Evolutionary conservation across 1,284 basidiomycete genomes (phyloP), one percentile per base, ranked within the genome.

Genomic region (Rhodotorula sp.): DNA sequence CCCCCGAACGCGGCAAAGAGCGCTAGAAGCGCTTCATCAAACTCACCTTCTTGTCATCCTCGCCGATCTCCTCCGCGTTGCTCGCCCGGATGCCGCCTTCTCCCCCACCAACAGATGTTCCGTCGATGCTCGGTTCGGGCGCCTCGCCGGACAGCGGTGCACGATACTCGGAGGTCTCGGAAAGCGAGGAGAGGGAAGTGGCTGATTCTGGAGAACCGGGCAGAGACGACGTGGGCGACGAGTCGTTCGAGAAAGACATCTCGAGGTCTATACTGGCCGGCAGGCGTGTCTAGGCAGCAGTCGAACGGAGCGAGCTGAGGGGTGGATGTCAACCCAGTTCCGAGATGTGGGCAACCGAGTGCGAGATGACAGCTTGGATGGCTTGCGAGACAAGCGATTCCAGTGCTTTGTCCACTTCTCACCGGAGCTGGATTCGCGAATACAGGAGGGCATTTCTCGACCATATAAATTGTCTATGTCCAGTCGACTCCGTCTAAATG

Each of bases 101-200:
- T 8, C 74, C 75, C 10, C 74, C 76, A 2, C 36, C 61, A 20
- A 74, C 72, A n/a, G 67, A 71, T 1, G 74, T 76, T 0, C 76
- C 76, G 24, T 75, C 76, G 30, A 77, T 75, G 9, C 67, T 71
- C 15, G 76, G 74, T 36, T 77, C 76, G 17, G 70, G 76, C 8
- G 72, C 74, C 22, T 76, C 66, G 27, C 76, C 76, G 15, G 54
- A 65, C 9, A 76, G 58, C 4, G 76, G 73, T 6, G 75, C 75
- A 22, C 70, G 59, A 62, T 75, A 75, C 22, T 73, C 57, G 39
- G 39, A 44, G 24, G 54, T 24, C 27, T 36, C 24, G 48, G 11
- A 34, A 46, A 10, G 8, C n/a, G 29, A 49, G 11, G 30, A 17
- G 44, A 55, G 44, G 13, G 48, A 36, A 34, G 53, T 34, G 59